phyloP scores from a whole-genome alignment of 768 basidiomycete species.

The Russula vinacea region DNA sequence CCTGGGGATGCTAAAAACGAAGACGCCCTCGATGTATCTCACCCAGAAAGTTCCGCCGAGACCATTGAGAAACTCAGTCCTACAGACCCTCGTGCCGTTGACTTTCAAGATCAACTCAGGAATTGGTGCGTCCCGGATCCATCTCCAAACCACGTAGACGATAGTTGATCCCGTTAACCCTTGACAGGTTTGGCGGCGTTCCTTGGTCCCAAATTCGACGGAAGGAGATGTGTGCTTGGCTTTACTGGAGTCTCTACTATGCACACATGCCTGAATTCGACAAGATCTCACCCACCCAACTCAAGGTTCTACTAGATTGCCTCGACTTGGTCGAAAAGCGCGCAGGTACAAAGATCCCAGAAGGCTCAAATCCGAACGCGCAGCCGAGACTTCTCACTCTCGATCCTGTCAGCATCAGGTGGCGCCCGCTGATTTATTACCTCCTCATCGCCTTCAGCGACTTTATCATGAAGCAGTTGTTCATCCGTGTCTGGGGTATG shows the following conservation, averaged over 20 bases:
- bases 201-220: conserved; percentile 70
- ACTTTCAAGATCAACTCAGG: conserved; percentile 65
- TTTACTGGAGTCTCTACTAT: conserved; percentile 83
- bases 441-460: conserved; percentile 49
- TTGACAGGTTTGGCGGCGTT: conserved; percentile 65
- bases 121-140: conserved; percentile 42
- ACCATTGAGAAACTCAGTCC: conserved; percentile 52
- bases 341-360: conserved; percentile 59
- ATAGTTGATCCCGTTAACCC: background rate
- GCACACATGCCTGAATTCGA: conserved; percentile 54
- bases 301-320: conserved; percentile 53
- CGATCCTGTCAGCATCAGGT: conserved; percentile 66
- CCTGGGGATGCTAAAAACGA: conserved; percentile 53
- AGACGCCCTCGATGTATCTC: conserved; percentile 46
- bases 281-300: conserved; percentile 46
- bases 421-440: conserved; percentile 70
- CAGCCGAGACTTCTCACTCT: conserved; percentile 67
- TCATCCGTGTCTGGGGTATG: conserved; percentile 44
- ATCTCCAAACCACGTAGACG: background rate
- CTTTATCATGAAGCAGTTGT: conserved; percentile 44
- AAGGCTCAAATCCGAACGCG: conserved; percentile 53
- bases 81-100: conserved; percentile 67
- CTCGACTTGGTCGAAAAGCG: conserved; percentile 67
- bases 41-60: conserved; percentile 63
- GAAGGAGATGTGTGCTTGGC: conserved; percentile 65